These are phyloP conservation scores for Flaveria sonorensis DNA, from an alignment of 129 eudicot genomes.

Conservation along the genomic window DNA sequence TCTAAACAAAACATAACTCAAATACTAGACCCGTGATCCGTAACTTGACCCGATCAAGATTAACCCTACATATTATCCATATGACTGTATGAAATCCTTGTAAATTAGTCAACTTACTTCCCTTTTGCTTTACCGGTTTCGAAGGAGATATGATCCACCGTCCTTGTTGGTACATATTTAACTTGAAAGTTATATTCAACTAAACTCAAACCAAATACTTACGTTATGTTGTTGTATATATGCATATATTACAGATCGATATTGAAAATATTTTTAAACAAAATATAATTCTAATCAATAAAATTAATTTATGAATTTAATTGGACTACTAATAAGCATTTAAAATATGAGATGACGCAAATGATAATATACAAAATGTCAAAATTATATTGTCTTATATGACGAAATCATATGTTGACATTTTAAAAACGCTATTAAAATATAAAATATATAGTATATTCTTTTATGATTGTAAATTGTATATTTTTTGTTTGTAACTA, in stretches of 20 bases:
- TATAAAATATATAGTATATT: not conserved
- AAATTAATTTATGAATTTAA: not conserved
- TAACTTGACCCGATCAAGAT: too few relatives aligned
- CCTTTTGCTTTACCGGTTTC: conserved; percentile 10
- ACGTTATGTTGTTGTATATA: not conserved
- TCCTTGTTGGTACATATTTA: conserved; percentile 3
- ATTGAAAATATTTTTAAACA: not conserved
- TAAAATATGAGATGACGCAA: not conserved
- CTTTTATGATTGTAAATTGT: not conserved
- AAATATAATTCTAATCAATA: not conserved
- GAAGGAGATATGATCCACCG: conserved; percentile 19
- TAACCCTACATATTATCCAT: not conserved
- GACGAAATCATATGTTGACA: conserved; percentile 21
- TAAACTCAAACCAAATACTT: conserved; percentile 1
- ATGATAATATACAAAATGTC: conserved; percentile 6
- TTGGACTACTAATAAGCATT: not conserved
- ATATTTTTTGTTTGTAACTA: not conserved
- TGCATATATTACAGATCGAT: not conserved
- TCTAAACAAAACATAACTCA: too few relatives aligned
- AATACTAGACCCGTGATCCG: too few relatives aligned
- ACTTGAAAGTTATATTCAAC: conserved; percentile 14
- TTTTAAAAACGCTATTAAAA: not conserved
- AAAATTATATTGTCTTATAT: not conserved
- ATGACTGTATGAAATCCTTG: not conserved
- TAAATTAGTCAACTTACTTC: not conserved